phyloP scores from a whole-genome alignment of 345 rosid species.

The Kernera saxatilis region DNA sequence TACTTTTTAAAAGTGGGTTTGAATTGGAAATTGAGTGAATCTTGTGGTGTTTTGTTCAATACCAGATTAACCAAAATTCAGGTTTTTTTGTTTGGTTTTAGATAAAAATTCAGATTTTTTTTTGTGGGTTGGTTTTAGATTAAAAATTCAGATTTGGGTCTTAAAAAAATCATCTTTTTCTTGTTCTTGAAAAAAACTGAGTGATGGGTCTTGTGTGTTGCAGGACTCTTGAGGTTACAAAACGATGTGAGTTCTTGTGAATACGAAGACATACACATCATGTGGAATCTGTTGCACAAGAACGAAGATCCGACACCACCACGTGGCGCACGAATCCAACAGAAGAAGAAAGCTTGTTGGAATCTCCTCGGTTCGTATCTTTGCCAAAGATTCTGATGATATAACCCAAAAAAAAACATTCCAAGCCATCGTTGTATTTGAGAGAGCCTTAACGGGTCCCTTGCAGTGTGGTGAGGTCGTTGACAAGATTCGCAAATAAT shows the following conservation, averaged over 20 bases:
- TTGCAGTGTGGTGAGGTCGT: slow-evolving; percentile 22
- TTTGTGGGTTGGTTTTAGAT: not conserved
- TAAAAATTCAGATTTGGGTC: not conserved
- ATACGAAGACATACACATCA: slow-evolving; percentile 47
- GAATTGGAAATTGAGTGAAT: not conserved
- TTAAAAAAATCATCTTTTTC: not conserved
- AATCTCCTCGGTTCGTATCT: slow-evolving; percentile 29
- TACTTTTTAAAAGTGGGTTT: not conserved
- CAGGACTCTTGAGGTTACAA: slow-evolving; percentile 36
- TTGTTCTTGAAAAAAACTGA: not conserved
- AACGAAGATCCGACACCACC: slow-evolving; percentile 14
- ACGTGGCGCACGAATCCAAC: not conserved
- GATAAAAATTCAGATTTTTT: not conserved
- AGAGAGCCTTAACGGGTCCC: slow-evolving; percentile 30
- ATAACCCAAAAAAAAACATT: not conserved
- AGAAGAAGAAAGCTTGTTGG: slow-evolving; percentile 31
- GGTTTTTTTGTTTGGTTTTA: not conserved
- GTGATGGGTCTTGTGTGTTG: not conserved
- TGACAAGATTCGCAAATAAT: not conserved
- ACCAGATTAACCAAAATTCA: not conserved
- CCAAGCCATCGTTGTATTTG: slow-evolving; percentile 18
- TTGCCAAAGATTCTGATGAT: slow-evolving; percentile 31
- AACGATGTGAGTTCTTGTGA: slow-evolving; percentile 47
- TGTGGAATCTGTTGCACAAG: slow-evolving; percentile 45
- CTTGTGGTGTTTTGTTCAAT: not conserved